Evolutionary conservation across 2,329 filamentous ascomycete genomes (phyloP), one percentile per base, ranked within the genome.

Genomic region (Leptographium lundbergii): DNA sequence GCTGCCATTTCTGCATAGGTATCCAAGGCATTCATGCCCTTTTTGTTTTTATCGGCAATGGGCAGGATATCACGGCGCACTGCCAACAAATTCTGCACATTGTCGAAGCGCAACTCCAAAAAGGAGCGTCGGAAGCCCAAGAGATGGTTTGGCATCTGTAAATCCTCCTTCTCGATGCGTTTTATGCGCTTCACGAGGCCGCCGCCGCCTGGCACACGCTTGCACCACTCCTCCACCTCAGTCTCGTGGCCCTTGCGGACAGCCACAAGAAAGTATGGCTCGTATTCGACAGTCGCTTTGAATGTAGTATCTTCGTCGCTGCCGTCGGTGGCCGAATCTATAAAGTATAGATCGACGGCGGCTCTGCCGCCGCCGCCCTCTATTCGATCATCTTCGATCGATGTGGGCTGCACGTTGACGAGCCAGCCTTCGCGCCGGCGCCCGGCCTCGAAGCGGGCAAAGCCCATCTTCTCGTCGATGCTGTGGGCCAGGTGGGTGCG

Each of bases 391-490:
- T 97, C 92, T 71, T 96, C 78, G 77, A 99, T 80, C 14, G 85
- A 84, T 0, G 94, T 97, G 47, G 91, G 85, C 70, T 96, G 89
- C 75, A 97, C 89, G 69, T 97, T 99, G 66, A 92, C 89, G 4
- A 99, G 82, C 94, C 94, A 99, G 63, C 95, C 82, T 69, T 85
- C 88, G 66, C 76, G 79, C 74, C 87, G 90, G 69, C 88, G 84
- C 54, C 90, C 94, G 36, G 89, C 86, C 64, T 99, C 95, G 70
- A 91, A 96, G 56, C 92, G 87, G 39, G 86, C 80, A 71, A 99
- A 99, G 57, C 94, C 95, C 85, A 97, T 94, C 62, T 82, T 81
- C 75, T 97, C 94, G 75, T 99, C 95, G 69, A 99, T 96, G 67
- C 80, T 82, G 73, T 96, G 84, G 36, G 90, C 90, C 57, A 96